Evolutionary conservation across 306 rosid genomes (phyloP).

Genomic region (Comarum palustre): DNA sequence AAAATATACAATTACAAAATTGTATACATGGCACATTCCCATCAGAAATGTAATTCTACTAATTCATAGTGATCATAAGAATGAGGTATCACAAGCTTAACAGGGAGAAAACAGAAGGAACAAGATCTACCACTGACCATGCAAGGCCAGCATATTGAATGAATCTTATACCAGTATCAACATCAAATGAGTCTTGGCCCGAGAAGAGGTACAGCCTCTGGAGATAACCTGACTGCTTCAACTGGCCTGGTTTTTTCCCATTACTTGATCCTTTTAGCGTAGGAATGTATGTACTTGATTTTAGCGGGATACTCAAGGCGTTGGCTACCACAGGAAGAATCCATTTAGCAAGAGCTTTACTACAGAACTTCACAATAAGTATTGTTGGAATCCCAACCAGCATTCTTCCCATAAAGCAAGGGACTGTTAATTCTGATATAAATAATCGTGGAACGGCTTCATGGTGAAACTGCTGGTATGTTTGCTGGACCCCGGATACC

Average conservation of each 20-base stretch:
- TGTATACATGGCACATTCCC: not conserved
- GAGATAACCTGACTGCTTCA: constrained; percentile 45
- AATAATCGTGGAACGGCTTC: constrained; percentile 58
- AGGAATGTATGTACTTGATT: constrained; percentile 72
- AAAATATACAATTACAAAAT: constrained; percentile 29
- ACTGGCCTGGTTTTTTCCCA: constrained; percentile 42
- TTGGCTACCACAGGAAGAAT: constrained; percentile 69
- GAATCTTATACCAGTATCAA: constrained; percentile 86
- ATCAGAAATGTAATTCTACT: not conserved
- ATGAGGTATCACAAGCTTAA: constrained; percentile 42
- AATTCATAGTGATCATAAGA: not conserved
- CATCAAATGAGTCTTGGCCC: constrained; percentile 54
- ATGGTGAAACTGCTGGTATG: constrained; percentile 91
- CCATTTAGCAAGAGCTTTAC: constrained; percentile 93
- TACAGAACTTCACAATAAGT: constrained; percentile 76
- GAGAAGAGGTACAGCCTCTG: constrained; percentile 51
- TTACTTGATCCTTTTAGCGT: constrained; percentile 37
- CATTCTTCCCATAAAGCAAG: constrained; percentile 65
- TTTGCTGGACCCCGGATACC: constrained; percentile 91
- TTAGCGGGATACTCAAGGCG: constrained; percentile 76
- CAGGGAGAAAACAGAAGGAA: constrained; percentile 67
- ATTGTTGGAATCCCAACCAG: constrained; percentile 80
- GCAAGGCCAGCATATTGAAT: constrained; percentile 89
- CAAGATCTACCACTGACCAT: constrained; percentile 93
- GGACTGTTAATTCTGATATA: constrained; percentile 47